Evolutionary conservation across 306 rosid genomes (phyloP), one percentile per base, ranked within the genome.

Genomic region (Leucaena leucocephala): DNA sequence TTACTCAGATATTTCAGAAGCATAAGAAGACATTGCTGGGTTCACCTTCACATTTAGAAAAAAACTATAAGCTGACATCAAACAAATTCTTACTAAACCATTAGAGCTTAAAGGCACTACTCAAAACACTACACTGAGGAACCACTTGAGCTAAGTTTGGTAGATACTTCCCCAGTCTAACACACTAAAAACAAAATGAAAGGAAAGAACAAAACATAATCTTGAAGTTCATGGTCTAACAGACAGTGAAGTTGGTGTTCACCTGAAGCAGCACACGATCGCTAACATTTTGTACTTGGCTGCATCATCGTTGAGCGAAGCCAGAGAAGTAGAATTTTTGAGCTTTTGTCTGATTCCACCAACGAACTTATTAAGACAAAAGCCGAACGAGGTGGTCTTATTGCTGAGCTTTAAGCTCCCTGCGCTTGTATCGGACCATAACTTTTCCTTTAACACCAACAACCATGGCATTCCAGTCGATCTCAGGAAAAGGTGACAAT

Each of bases 391-490:
- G 1, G 45, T 4, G 39, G 33, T 57, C 82, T 83, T 81, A 78
- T 52, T 79, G 89, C 43, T 84, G 46, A 70, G 81, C 85, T 19
- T 86, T 84, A 67, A 95, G 97, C 80, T 76, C 84, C 87, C 89
- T 81, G 14, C 98, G 83, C 87, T 92, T 95, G 78, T 95, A 95
- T 21, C 96, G 91, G 36, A 93, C 98, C 98, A 95, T 93, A 44
- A 91, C 98, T 82, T 91, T 85, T 38, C 98, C 98, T 75, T 95
- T 95, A 66, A 95, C 98, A 54, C 98, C 98, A 0, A 95, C 98
- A 72, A 95, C 98, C 98, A 95, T 95, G 85, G 98, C 98, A 82
- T 95, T 92, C 98, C 98, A 95, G 78, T 92, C 98, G 11, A 84
- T 91, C 85, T 95, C 97, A 4, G 98, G 98, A 74, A 95, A 95